Conservation (phyloP, 106 monocot species). For the Dendrobium officinale region DNA sequence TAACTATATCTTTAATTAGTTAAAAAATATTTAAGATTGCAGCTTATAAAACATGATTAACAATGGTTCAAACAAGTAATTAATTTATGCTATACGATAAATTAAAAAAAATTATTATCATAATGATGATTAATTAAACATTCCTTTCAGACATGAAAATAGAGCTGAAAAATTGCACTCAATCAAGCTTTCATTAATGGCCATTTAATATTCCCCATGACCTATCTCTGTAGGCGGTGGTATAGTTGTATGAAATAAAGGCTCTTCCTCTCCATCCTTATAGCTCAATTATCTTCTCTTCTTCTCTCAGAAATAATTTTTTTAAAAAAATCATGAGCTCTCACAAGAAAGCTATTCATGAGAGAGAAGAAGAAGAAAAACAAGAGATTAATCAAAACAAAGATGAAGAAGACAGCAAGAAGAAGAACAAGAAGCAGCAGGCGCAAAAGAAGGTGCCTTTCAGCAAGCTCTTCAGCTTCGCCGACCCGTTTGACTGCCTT, state of each 20-base stretch:
- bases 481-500: constrained; percentile 66
- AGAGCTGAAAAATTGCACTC: background rate
- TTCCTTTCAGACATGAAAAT: background rate
- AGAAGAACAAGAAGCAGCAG: constrained; percentile 1
- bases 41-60: too few species aligned
- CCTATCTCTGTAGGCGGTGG: background rate
- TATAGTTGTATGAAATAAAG: background rate
- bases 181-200: background rate
- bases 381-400: background rate
- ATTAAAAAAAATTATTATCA: too few species aligned
- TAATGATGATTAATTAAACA: too few species aligned
- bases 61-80: too few species aligned
- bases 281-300: background rate
- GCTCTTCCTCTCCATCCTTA: background rate
- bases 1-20: too few species aligned
- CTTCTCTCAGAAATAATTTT: background rate
- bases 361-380: background rate
- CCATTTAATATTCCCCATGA: background rate
- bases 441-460: constrained; percentile 63
- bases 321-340: background rate
- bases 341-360: background rate
- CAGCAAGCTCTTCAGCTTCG: constrained; percentile 88
- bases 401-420: background rate
- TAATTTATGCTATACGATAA: too few species aligned
- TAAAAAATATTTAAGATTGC: too few species aligned